phyloP scores from a whole-genome alignment of 495 filamentous ascomycete genomes.

The Trichocladium uniseriatum region DNA sequence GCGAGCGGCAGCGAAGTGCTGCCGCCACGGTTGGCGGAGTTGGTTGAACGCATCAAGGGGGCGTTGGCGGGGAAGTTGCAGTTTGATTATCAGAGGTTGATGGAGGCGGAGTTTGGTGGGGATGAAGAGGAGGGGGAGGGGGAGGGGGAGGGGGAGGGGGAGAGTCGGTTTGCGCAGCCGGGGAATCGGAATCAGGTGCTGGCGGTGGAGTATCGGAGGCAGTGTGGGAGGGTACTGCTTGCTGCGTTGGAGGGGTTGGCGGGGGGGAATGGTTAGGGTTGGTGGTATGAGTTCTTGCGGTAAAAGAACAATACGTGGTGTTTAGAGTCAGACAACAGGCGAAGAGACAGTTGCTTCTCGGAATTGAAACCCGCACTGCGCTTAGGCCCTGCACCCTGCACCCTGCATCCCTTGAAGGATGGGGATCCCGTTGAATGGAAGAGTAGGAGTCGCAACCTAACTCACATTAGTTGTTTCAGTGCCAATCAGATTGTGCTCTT shows the following conservation, averaged over 20 bases:
- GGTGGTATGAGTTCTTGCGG: too few relatives aligned
- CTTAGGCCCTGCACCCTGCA: too few relatives aligned
- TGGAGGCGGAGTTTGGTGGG: conserved; percentile 20
- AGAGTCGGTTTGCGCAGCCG: conserved; percentile 15
- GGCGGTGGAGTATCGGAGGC: conserved; percentile 31
- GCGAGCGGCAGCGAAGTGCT: not conserved
- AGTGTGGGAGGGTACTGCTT: conserved; percentile 32
- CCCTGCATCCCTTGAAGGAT: too few relatives aligned
- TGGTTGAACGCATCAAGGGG: conserved; percentile 18
- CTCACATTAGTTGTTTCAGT: too few relatives aligned
- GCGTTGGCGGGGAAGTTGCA: conserved; percentile 22
- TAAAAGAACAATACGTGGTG: too few relatives aligned
- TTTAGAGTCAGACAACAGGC: too few relatives aligned
- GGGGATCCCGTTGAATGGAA: too few relatives aligned
- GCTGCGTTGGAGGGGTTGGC: conserved; percentile 10
- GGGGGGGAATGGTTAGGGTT: not conserved
- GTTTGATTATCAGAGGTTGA: conserved; percentile 23
- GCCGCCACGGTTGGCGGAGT: too few relatives aligned
- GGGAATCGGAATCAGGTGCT: conserved; percentile 33
- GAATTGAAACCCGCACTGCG: too few relatives aligned
- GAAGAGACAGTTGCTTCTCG: too few relatives aligned
- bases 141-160: conserved; percentile 17
- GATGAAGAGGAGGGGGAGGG: conserved; percentile 17
- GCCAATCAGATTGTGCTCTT: too few relatives aligned
- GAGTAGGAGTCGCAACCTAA: too few relatives aligned